Evolutionary conservation across 2,329 filamentous ascomycete genomes (phyloP), one percentile per base, ranked within the genome.

Genomic region (Seiridium unicorne): DNA sequence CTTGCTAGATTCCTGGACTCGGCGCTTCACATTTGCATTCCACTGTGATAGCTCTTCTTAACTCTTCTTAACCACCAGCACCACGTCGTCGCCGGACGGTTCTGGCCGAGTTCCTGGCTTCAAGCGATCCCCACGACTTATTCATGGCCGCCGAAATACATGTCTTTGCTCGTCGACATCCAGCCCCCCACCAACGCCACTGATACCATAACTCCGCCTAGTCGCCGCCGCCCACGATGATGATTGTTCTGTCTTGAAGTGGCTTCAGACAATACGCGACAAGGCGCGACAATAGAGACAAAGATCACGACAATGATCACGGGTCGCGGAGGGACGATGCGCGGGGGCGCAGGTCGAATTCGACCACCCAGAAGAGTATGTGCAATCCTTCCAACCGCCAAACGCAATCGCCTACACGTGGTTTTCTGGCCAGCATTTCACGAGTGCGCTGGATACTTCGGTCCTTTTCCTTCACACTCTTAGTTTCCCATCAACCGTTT

Each of bases 321-420:
- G 35, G 70, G 72, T 58, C 66, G 72, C 36, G 72, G 72, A 63
- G 70, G 69, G 36, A 62, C 64, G 56, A 66, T 68, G 59, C 65
- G 71, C 42, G 65, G 68, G 9, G 68, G 70, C 48, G 65, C 68
- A 10, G 68, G 69, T 44, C 69, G 70, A 53, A 72, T 73, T 56
- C 68, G 72, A 31, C 70, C 71, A 59, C 72, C 72, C 49, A 64
- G 72, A 60, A 63, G 70, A 63, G 72, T 72, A 69, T 55, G 70
- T 67, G 4, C 36, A 31, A 44, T 47, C 8, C 31, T 46, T 18
- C 44, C 11, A 13, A 10, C n/a, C 18, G 10, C 38, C 42, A 36
- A 26, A 26, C 18, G 18, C 18, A 26, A 26, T 26, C 18, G 18
- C 18, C 18, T 26, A 26, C 18, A 26, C 18, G 18, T 26, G 18